Base-by-base conservation (phyloP, 306 rosid species). In the Hippophae tibetana region DNA sequence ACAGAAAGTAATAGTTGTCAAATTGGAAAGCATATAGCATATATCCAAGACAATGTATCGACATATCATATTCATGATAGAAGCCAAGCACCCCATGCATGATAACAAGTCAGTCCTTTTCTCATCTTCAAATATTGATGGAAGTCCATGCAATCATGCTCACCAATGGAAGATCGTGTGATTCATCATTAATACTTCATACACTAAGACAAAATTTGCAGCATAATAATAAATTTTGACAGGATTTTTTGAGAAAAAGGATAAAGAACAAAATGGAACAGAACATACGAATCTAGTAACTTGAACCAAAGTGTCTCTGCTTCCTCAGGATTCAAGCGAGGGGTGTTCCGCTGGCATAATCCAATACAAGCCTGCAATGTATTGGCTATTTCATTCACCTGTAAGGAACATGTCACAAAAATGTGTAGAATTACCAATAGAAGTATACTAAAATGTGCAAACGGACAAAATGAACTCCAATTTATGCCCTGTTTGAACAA, bases 341-440 rank as follows among this genome's bases (percentile, higher is more conserved):
- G 99, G 69, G 99, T 92, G 79, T 92, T 92, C 81, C 99, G 76
- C 69, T 92, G 99, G 76, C 99, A 92, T 71, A 92, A 71, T 60
- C 89, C 85, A 69, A 92, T 86, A 74, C 99, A 88, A 61, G 95
- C 86, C 63, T 67, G 83, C 84, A 88, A 75, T 64, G 82, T 52
- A 64, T 77, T 76, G 38, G 61, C 51, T 65, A 85, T 73, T 61
- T 70, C 86, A 18, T 64, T 74, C 74, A 80, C 96, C 98, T 92
- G 73, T 58, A 54, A 62, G 54, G 76, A 45, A 66, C 71, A 55
- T 56, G 68, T 44, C 54, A 61, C 12, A 63, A 38, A 64, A 47
- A 69, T 26, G 13, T 26, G 61, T 71, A 66, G 72, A 78, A 54
- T 44, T 46, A 43, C 43, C 47, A 43, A 63, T 45, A 56, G 71